These are phyloP conservation scores for Colletotrichum sp. DNA, from an alignment of 2,329 filamentous ascomycete genomes.

Conservation along the genomic window DNA sequence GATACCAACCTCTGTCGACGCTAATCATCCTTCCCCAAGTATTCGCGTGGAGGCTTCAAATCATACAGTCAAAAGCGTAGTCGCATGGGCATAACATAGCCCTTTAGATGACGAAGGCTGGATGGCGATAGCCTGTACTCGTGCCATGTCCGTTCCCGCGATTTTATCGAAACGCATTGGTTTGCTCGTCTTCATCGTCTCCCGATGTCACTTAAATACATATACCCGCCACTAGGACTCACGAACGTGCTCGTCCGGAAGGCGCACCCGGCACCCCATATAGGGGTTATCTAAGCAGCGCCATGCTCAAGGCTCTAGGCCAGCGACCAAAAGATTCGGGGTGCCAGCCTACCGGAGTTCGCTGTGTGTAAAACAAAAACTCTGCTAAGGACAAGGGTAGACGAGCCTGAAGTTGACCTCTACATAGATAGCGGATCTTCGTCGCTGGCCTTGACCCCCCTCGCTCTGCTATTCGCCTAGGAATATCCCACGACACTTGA, in stretches of 20 bases:
- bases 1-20: neutral
- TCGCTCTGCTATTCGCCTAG: neutral
- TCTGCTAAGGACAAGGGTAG: neutral
- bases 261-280: neutral
- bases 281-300: neutral
- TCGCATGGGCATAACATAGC: neutral
- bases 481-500: neutral
- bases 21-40: neutral
- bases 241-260: neutral
- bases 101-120: neutral
- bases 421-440: neutral
- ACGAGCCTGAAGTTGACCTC: neutral
- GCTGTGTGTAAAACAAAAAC: neutral
- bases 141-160: no score
- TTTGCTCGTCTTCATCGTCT: neutral
- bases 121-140: neutral
- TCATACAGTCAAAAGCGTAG: neutral
- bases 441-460: neutral
- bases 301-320: neutral
- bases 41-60: rapidly evolving
- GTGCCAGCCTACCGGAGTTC: no score
- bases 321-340: neutral
- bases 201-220: neutral
- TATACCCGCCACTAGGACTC: neutral
- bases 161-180: no score